These are phyloP conservation scores for Trichoderma semiorbis DNA, from an alignment of 2,329 filamentous ascomycete species.

Conservation along the genomic window DNA sequence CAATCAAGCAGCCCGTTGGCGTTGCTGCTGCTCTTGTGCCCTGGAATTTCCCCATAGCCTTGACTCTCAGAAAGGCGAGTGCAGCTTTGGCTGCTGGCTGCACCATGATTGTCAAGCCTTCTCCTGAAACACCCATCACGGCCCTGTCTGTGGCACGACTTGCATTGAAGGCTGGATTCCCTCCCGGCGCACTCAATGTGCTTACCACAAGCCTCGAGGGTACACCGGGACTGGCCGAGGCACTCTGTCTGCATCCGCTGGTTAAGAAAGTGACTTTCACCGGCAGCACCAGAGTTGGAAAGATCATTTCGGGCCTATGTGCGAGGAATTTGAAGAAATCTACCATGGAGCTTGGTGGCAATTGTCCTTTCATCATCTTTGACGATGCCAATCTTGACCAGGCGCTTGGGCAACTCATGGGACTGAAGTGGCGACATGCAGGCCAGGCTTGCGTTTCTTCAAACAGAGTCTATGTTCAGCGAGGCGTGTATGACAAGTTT, in stretches of 20 bases:
- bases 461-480: slow-evolving; percentile 59
- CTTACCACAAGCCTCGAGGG: slow-evolving; percentile 44
- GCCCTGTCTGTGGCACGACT: slow-evolving; percentile 66
- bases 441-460: slow-evolving; percentile 70
- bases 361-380: slow-evolving; percentile 63
- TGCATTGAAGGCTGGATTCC: slow-evolving; percentile 68
- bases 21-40: slow-evolving; percentile 35
- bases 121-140: slow-evolving; percentile 71
- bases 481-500: slow-evolving; percentile 59
- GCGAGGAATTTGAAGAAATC: slow-evolving; percentile 64
- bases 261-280: slow-evolving; percentile 72
- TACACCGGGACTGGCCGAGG: slow-evolving; percentile 44
- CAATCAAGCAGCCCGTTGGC: slow-evolving; percentile 55
- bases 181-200: slow-evolving; percentile 63
- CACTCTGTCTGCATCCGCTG: slow-evolving; percentile 43
- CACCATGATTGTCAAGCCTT: slow-evolving; percentile 72
- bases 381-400: slow-evolving; percentile 66
- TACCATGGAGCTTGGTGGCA: slow-evolving; percentile 68
- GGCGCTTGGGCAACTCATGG: slow-evolving; percentile 60
- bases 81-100: slow-evolving; percentile 68
- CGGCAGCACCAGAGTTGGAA: slow-evolving; percentile 66
- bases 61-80: slow-evolving; percentile 45
- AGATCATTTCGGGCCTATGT: slow-evolving; percentile 58
- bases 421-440: slow-evolving; percentile 67
- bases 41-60: slow-evolving; percentile 59